Conservation (phyloP, 345 rosid genomes). For the Eucalyptus shirleyi region DNA sequence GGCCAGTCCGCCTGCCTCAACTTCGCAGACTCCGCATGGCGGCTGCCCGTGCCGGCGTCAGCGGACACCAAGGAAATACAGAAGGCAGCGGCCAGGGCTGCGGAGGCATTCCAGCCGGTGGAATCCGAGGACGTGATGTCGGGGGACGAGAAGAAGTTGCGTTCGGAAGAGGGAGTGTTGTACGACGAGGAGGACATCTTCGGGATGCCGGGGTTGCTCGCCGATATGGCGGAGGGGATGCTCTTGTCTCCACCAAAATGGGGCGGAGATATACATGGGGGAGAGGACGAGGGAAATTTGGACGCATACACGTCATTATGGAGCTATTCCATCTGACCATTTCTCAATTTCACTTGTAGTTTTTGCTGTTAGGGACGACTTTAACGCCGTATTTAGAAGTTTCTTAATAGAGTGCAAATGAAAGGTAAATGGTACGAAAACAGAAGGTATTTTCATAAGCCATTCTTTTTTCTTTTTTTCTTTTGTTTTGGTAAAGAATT, state of each 20-base stretch:
- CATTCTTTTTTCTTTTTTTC: not conserved
- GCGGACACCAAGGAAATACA: constrained; percentile 52
- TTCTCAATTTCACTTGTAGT: too few species aligned
- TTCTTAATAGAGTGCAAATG: too few species aligned
- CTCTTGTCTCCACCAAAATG: constrained; percentile 59
- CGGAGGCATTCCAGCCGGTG: constrained; percentile 20
- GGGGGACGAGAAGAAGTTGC: constrained; percentile 35
- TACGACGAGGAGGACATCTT: constrained; percentile 56
- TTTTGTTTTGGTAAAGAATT: too few species aligned
- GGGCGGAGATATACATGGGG: not conserved
- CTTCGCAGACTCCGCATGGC: constrained; percentile 78
- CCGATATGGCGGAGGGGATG: constrained; percentile 76
- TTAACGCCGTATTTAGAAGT: too few species aligned
- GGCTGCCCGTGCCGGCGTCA: constrained; percentile 55
- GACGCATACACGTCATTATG: constrained; percentile 42
- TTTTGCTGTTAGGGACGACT: too few species aligned
- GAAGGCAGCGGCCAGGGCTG: constrained; percentile 63
- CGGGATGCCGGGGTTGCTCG: constrained; percentile 46
- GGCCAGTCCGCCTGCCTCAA: constrained; percentile 74
- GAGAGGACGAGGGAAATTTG: constrained; percentile 11
- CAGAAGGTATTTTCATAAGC: not conserved
- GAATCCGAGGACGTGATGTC: not conserved
- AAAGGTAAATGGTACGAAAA: too few species aligned
- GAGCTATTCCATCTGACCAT: too few species aligned
- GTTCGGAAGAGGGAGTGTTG: constrained; percentile 4